Evolutionary conservation across 31 red algal genomes (phyloP).

Genomic region (Asparagopsis taxiformis): DNA sequence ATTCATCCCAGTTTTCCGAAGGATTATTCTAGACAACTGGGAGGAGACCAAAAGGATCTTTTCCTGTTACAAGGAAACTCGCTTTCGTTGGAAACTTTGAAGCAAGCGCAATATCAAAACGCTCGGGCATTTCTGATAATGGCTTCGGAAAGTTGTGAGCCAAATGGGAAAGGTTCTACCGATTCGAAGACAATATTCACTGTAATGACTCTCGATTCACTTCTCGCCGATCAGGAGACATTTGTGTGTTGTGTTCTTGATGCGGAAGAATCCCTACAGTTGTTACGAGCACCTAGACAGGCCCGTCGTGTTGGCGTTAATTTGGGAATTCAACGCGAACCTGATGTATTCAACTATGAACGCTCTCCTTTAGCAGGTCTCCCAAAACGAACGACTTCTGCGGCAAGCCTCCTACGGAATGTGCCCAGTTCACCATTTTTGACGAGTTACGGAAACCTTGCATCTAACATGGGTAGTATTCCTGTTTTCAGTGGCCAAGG

Average conservation of each 20-base stretch:
- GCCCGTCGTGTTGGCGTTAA: constrained; percentile 52
- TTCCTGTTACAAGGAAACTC: constrained; percentile 73
- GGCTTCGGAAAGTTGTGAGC: constrained; percentile 53
- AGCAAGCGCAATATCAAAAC: constrained; percentile 75
- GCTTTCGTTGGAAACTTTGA: constrained; percentile 64
- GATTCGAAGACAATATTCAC: constrained; percentile 79
- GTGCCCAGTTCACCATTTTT: constrained; percentile 28
- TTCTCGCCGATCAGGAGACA: constrained; percentile 49
- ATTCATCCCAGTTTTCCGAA: constrained; percentile 79
- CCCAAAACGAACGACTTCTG: constrained; percentile 32
- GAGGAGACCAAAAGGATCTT: constrained; percentile 40
- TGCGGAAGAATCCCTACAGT: constrained; percentile 68
- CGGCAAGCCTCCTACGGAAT: constrained; percentile 20
- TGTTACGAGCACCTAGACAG: constrained; percentile 48
- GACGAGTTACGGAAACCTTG: constrained; percentile 12
- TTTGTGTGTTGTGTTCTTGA: constrained; percentile 80
- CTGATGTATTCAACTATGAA: constrained; percentile 39
- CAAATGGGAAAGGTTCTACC: constrained; percentile 37
- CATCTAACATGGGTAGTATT: constrained; percentile 18
- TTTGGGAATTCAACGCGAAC: constrained; percentile 47
- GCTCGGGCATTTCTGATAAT: constrained; percentile 67
- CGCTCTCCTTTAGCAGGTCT: constrained; percentile 13
- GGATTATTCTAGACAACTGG: constrained; percentile 33
- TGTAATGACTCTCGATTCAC: constrained; percentile 68
- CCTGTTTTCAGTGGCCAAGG: neutral